These are phyloP conservation scores for Canariomyces notabilis DNA, from an alignment of 2,329 filamentous ascomycete species.

Conservation along the genomic window DNA sequence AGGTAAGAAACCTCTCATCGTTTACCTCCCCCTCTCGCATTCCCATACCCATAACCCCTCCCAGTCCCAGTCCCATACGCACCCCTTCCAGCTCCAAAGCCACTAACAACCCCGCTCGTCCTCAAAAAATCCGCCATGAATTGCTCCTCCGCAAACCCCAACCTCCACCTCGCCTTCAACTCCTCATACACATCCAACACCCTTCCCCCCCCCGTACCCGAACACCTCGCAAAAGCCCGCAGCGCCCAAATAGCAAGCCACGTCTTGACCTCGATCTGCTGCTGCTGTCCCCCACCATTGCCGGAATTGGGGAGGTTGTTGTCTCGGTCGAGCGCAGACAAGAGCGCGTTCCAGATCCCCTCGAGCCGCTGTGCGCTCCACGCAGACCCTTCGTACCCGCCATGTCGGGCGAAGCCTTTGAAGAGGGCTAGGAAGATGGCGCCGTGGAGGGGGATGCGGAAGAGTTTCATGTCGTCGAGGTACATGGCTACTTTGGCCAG, in stretches of 20 bases:
- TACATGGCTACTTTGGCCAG: slow-evolving; percentile 65
- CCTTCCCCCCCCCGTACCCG: slow-evolving; percentile 42
- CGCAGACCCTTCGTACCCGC: slow-evolving; percentile 54
- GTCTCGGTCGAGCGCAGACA: slow-evolving; percentile 50
- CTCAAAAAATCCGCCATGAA: slow-evolving; percentile 43
- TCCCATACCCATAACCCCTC: too few species aligned
- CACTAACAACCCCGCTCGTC: slow-evolving; percentile 12
- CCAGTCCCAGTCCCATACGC: too few species aligned
- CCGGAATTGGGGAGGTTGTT: too few species aligned
- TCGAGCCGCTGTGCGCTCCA: slow-evolving; percentile 72
- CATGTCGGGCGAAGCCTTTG: slow-evolving; percentile 73
- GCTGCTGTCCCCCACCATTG: slow-evolving; percentile 36
- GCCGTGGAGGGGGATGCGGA: slow-evolving; percentile 64
- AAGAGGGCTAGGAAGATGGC: slow-evolving; percentile 77
- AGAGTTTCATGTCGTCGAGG: slow-evolving; percentile 73
- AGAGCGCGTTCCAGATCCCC: slow-evolving; percentile 60
- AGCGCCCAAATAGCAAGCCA: slow-evolving; percentile 60
- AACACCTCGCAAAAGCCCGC: slow-evolving; percentile 59
- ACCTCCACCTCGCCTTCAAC: slow-evolving; percentile 44
- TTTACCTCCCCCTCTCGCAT: too few species aligned
- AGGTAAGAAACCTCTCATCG: too few species aligned
- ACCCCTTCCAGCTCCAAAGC: background rate
- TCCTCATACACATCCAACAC: slow-evolving; percentile 52
- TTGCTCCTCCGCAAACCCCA: slow-evolving; percentile 36
- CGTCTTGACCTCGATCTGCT: slow-evolving; percentile 48